Evolutionary conservation across 2,329 filamentous ascomycete genomes (phyloP).

Genomic region (Drechslerella dactyloides): DNA sequence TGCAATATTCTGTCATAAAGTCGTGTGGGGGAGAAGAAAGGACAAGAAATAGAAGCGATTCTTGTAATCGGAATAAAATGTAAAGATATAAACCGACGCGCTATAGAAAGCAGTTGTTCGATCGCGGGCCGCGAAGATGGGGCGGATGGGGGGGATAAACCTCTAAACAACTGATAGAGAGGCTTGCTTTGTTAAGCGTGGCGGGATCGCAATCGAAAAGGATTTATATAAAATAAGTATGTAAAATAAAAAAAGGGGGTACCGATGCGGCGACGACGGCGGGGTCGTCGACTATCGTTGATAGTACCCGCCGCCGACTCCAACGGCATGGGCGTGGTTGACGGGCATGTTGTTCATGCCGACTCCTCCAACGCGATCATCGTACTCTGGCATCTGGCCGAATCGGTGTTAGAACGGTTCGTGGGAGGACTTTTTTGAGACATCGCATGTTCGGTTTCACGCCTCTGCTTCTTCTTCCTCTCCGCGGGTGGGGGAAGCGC

Average conservation of each 20-base stretch:
- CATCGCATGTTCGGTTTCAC: slow-evolving; percentile 5
- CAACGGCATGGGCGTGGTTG: slow-evolving; percentile 46
- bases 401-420: slow-evolving; percentile 29
- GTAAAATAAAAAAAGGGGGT: too few species aligned
- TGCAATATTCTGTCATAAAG: slow-evolving; percentile 48
- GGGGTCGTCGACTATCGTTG: slow-evolving; percentile 30
- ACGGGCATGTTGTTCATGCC: slow-evolving; percentile 49
- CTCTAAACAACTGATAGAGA: slow-evolving; percentile 44
- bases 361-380: slow-evolving; percentile 45
- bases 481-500: slow-evolving; percentile 14
- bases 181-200: slow-evolving; percentile 16
- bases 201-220: background rate
- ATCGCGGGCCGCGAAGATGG: background rate
- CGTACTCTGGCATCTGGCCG: slow-evolving; percentile 47
- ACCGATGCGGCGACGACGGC: background rate
- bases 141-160: slow-evolving; percentile 10
- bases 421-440: slow-evolving; percentile 12
- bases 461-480: too few species aligned
- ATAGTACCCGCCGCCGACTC: slow-evolving; percentile 48
- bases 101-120: slow-evolving; percentile 20
- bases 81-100: slow-evolving; percentile 20
- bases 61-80: slow-evolving; percentile 3
- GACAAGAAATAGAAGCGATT: slow-evolving; percentile 8
- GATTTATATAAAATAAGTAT: too few species aligned
- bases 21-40: slow-evolving; percentile 42